Conservation (phyloP, 1,284 basidiomycete genomes). For the Ceratobasidium sp. region DNA sequence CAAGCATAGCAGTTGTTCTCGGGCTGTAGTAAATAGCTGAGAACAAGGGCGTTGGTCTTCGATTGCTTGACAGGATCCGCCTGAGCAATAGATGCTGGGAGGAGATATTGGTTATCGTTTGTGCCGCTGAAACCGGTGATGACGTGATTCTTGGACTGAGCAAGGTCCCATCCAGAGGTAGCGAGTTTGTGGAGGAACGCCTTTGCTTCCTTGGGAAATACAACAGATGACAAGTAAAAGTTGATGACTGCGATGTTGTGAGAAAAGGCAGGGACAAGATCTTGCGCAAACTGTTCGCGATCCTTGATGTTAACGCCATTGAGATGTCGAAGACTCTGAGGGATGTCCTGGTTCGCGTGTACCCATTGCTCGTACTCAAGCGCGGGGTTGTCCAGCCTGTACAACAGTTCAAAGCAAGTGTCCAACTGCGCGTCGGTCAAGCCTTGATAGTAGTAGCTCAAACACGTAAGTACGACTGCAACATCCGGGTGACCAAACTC, state of each 20-base stretch:
- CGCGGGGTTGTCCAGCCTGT: conserved; percentile 62
- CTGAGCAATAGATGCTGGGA: conserved; percentile 65
- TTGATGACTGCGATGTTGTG: conserved; percentile 62
- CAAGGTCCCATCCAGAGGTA: conserved; percentile 69
- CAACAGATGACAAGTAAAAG: conserved; percentile 65
- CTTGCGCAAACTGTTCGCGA: conserved; percentile 55
- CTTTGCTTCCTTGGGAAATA: conserved; percentile 66
- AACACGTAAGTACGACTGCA: conserved; percentile 63
- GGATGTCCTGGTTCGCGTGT: conserved; percentile 51
- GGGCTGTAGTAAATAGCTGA: conserved; percentile 61
- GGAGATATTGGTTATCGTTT: conserved; percentile 66
- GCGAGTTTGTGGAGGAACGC: conserved; percentile 65
- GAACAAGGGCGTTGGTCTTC: conserved; percentile 66
- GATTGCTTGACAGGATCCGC: conserved; percentile 61
- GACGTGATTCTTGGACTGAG: conserved; percentile 57
- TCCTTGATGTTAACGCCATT: conserved; percentile 63
- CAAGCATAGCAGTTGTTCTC: conserved; percentile 63
- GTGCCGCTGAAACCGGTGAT: conserved; percentile 72
- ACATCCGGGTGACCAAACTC: conserved; percentile 72
- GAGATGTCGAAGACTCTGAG: conserved; percentile 55
- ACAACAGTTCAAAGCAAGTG: conserved; percentile 60
- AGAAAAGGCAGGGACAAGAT: conserved; percentile 59
- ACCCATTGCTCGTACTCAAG: conserved; percentile 64
- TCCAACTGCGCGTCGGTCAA: conserved; percentile 61
- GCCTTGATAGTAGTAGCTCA: conserved; percentile 68